Conservation (phyloP, 441 rosid genomes). For the Geranium incanum region DNA sequence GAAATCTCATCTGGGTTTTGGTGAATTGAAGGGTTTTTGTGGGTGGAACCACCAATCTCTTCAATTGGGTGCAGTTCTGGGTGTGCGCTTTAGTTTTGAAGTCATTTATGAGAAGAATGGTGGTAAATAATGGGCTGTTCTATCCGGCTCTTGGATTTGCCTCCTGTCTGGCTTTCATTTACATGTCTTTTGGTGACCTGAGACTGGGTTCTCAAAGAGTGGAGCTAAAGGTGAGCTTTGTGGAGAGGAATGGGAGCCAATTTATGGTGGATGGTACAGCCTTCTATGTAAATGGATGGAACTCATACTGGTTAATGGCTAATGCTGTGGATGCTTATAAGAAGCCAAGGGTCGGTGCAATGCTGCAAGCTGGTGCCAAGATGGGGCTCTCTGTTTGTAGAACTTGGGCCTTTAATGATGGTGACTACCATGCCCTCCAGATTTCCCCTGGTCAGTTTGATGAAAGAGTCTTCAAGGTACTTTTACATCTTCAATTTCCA, state of each 20-base stretch:
- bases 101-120: slow-evolving; percentile 28
- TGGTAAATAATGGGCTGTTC: slow-evolving; percentile 43
- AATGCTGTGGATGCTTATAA: slow-evolving; percentile 63
- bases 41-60: slow-evolving; percentile 18
- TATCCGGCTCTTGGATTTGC: slow-evolving; percentile 73
- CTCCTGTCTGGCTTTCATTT: slow-evolving; percentile 58
- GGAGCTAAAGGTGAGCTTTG: slow-evolving; percentile 45
- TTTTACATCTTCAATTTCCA: not conserved
- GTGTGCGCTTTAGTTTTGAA: slow-evolving; percentile 12
- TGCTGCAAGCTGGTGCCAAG: slow-evolving; percentile 72
- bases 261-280: slow-evolving; percentile 56
- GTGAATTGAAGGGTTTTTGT: slow-evolving; percentile 20
- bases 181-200: slow-evolving; percentile 73
- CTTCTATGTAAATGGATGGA: slow-evolving; percentile 80
- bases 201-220: slow-evolving; percentile 26
- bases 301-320: slow-evolving; percentile 93
- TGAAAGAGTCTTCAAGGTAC: slow-evolving; percentile 81
- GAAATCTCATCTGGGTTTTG: slow-evolving; percentile 16
- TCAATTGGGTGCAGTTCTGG: slow-evolving; percentile 10
- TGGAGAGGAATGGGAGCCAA: slow-evolving; percentile 60
- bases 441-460: slow-evolving; percentile 82
- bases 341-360: slow-evolving; percentile 53
- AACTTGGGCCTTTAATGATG: slow-evolving; percentile 96
- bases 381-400: slow-evolving; percentile 93
- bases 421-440: slow-evolving; percentile 83